Base-by-base conservation (phyloP, 225 moss, liverwort and hornwort species). In the Polytrichum formosum region DNA sequence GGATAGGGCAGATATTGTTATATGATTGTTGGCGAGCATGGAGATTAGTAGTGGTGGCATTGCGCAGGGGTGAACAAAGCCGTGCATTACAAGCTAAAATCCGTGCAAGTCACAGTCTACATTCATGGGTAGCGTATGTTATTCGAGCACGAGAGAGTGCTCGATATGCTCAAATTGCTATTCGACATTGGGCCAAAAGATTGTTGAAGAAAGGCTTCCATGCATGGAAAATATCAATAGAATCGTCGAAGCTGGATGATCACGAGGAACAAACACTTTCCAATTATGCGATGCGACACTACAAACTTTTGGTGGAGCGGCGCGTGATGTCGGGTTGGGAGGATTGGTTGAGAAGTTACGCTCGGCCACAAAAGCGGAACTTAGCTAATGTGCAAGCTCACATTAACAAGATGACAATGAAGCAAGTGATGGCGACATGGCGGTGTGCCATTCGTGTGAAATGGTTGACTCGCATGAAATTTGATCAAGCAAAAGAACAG, bases 381-480 rank as follows among this genome's bases (percentile, higher is more conserved):
- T 59, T 97, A 27, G 85, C 90, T 53, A 84, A 89, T 72, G 83
- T 97, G 10, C 92, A 94, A 85, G 81, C 89, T 28, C 93, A 97
- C 56, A 97, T 97, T 4, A 89, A 93, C 65, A 92, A 86, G 68
- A 91, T 92, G 89, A 90, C 86, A 19, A 78, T 88, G 84, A 94
- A 97, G 74, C 93, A 92, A 86, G 86, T 83, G 64, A 74, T 92
- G 23, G 80, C 90, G 10, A 81, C 92, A 61, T 97, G 96, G 96
- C 88, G 84, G 54, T 88, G 90, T 76, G 64, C 87, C 6, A 90
- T 97, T 63, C 89, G 93, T 18, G 79, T 92, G 5, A 84, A 91
- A 71, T 93, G 96, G 90, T 83, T 97, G 61, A 78, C 76, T 31
- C 84, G 75, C 7, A 89, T 97, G 27, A 97, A 97, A 78, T 83